Conservation (phyloP, 805 yeast species). For the Saccharomycopsis synnaedendra region DNA sequence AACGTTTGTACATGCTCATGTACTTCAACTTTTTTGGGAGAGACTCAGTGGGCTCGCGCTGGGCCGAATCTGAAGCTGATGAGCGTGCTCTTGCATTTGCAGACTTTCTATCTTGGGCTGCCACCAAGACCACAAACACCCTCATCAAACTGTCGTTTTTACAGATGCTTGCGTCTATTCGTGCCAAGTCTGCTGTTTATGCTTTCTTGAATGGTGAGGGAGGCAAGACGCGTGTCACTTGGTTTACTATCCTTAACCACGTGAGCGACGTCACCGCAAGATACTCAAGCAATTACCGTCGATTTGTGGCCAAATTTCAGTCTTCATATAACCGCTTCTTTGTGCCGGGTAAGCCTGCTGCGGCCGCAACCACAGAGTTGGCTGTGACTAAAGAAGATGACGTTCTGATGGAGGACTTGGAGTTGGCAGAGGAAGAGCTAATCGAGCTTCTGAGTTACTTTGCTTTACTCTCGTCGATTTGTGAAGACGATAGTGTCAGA, state of each 20-base stretch:
- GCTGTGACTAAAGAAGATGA: slow-evolving; percentile 19
- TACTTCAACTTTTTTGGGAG: neutral
- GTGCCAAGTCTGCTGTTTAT: too few relatives aligned
- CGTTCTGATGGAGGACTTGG: slow-evolving; percentile 30
- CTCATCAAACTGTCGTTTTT: slow-evolving; percentile 76
- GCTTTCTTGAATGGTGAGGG: too few relatives aligned
- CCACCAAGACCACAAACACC: slow-evolving; percentile 60
- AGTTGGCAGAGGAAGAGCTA: slow-evolving; percentile 71
- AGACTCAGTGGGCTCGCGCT: neutral
- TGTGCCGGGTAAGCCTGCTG: neutral
- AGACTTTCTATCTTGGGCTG: slow-evolving; percentile 86
- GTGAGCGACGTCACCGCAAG: slow-evolving; percentile 3
- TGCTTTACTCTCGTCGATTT: slow-evolving; percentile 47
- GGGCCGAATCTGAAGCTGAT: neutral
- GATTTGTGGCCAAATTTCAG: slow-evolving; percentile 11
- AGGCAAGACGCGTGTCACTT: neutral
- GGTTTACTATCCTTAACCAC: slow-evolving; percentile 4
- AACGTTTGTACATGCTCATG: slow-evolving; percentile 56
- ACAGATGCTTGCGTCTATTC: slow-evolving; percentile 30
- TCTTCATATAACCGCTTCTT: slow-evolving; percentile 11
- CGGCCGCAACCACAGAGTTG: neutral
- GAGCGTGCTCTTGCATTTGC: slow-evolving; percentile 36
- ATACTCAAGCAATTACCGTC: slow-evolving; percentile 4
- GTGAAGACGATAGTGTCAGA: slow-evolving; percentile 29
- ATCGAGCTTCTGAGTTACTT: slow-evolving; percentile 65